phyloP scores from a whole-genome alignment of 768 basidiomycete species.

The Suillus hirtellus region DNA sequence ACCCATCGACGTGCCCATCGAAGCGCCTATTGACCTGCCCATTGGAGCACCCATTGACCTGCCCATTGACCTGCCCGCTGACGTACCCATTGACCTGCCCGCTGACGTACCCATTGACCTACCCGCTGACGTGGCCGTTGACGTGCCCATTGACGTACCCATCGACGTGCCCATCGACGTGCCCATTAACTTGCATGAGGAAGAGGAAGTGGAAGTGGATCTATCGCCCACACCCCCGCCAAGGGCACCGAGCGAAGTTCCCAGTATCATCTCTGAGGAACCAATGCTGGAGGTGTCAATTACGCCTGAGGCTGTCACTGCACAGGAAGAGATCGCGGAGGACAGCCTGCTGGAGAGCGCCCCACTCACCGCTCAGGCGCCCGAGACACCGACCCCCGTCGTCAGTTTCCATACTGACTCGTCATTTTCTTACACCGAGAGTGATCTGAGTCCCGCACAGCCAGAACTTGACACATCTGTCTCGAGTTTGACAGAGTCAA shows the following conservation, averaged over 20 bases:
- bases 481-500: constrained; percentile 45
- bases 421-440: constrained; percentile 6
- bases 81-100: no score
- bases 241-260: constrained; percentile 28
- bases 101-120: no score
- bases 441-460: constrained; percentile 16
- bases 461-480: constrained; percentile 20
- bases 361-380: background rate
- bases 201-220: constrained; percentile 12
- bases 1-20: background rate
- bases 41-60: no score
- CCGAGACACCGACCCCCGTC: background rate
- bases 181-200: background rate
- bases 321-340: background rate
- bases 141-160: background rate
- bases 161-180: background rate
- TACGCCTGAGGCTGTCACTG: constrained; percentile 20
- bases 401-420: constrained; percentile 1
- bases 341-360: constrained; percentile 4
- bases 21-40: no score
- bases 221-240: constrained; percentile 26
- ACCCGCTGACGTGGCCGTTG: no score
- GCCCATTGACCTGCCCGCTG: background rate
- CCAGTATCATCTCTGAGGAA: constrained; percentile 29
- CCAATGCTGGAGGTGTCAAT: constrained; percentile 21